Evolutionary conservation across 495 filamentous ascomycete genomes (phyloP), one percentile per base, ranked within the genome.

Genomic region (Trichoderma virens): DNA sequence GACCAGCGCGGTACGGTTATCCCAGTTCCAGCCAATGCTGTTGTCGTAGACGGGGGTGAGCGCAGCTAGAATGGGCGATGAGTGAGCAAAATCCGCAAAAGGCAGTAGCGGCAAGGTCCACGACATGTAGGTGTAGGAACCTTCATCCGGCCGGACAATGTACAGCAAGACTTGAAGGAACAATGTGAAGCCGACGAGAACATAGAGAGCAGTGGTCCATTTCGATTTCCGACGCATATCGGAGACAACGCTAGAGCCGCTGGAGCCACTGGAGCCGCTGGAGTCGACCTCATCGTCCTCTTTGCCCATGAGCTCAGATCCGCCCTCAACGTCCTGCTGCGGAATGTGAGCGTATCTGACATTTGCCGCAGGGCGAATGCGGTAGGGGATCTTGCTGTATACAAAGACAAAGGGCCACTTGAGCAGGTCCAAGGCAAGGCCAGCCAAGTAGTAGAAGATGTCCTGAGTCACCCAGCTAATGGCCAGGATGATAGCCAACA

Each of bases 121-220:
- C n/a, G 59, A 61, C 59, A 61, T 61, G 59, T 35, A 61, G 28
- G 31, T 23, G n/a, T 35, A 39, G n/a, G 59, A 61, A 18, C 59
- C 59, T 39, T 61, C 59, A 11, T 20, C 31, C 8, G 59, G 59
- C 4, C 35, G 31, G 28, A 25, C 31, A n/a, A 61, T 35, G 31
- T 23, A 35, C 31, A 35, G 31, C 31, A 39, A 13, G 31, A 61
- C 59, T 25, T 61, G 59, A n/a, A 39, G 20, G 16, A 61, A 23
- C 31, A 61, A 16, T 16, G 11, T 20, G 31, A 34, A 5, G 59
- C 31, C 31, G 5, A 39, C 59, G 16, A 61, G 18, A 5, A 38
- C 31, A 30, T 61, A 61, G 14, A 61, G 31, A 25, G 51, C 51
- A 39, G 16, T 25, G 5, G 31, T 61, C 18, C 18, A 39, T n/a